These are phyloP conservation scores for Baudoinia panamericana DNA, from an alignment of 495 filamentous ascomycete species.

Conservation along the genomic window DNA sequence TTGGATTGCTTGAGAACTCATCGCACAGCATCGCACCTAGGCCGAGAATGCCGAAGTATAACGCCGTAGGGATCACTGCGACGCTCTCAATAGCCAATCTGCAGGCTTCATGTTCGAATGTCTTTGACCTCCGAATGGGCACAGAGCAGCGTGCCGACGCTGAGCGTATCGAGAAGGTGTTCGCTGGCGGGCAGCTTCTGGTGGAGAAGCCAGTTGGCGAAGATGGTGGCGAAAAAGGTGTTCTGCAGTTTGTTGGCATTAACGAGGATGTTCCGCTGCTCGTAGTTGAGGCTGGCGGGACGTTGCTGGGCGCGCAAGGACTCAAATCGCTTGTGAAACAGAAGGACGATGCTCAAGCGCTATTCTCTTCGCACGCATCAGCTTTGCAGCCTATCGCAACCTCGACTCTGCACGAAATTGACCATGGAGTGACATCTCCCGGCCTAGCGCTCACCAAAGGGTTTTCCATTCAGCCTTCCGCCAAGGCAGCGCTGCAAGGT, in stretches of 20 bases:
- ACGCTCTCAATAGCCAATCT: constrained; percentile 22
- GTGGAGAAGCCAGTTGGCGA: constrained; percentile 1
- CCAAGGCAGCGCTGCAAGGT: too few species aligned
- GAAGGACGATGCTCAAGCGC: not conserved
- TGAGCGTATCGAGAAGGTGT: constrained; percentile 8
- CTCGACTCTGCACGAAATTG: too few species aligned
- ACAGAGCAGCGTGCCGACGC: constrained; percentile 8
- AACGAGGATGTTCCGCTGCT: constrained; percentile 24
- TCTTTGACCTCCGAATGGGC: constrained; percentile 10
- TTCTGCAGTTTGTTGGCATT: constrained; percentile 23
- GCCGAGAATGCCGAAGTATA: constrained; percentile 26
- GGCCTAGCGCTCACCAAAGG: too few species aligned
- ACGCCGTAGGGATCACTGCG: constrained; percentile 12
- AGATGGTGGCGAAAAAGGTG: constrained; percentile 7
- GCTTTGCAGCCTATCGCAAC: too few species aligned
- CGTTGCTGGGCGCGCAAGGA: not conserved
- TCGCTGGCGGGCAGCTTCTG: constrained; percentile 1
- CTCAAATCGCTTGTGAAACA: too few species aligned
- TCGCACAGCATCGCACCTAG: too few species aligned
- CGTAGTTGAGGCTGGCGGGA: constrained; percentile 19
- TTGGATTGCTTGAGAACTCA: too few species aligned
- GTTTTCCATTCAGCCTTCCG: too few species aligned
- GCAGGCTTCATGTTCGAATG: constrained; percentile 5
- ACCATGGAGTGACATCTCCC: too few species aligned
- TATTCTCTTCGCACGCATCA: too few species aligned